Base-by-base conservation (phyloP, 225 moss, liverwort and hornwort species). In the Bryoerythrophyllum caledonicum region DNA sequence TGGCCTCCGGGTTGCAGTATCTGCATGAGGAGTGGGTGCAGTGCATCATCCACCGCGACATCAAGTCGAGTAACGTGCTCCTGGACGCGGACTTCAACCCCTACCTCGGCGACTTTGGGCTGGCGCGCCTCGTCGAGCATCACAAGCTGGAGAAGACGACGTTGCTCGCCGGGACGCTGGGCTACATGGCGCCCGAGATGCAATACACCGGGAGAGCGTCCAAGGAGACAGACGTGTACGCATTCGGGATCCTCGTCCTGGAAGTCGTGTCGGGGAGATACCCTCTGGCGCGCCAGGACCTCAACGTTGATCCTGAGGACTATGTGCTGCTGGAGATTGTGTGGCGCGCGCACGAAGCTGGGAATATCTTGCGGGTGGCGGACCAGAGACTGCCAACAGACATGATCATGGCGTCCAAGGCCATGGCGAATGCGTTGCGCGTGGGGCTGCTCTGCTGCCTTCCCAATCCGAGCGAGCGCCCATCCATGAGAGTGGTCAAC, bases 141-240 rank as follows among this genome's bases (percentile, higher is more conserved):
- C 71, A 78, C 8, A 80, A 78, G 37, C 20, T 68, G 68, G 68
- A 85, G 57, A 81, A 76, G 40, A 82, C 84, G 7, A 87, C 84
- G 1, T 49, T 78, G 26, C 40, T 84, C 13, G 86, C 83, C 0
- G 84, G 80, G n/a, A 84, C 77, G 8, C n/a, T 81, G 51, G 85
- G 83, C 8, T 90, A 88, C 78, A 62, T 90, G 83, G 91, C 90
- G 0, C 94, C 91, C 6, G 91, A 94, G 64, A 82, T 85, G 69
- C 57, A 27, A 9, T 80, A 79, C 48, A 83, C 67, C 0, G 83
- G 83, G 13, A 49, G 61, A 71, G 79, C 83, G 15, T 71, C 83
- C 3, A 83, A 79, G 30, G 79, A 79, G 30, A 66, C 79, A 4
- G 83, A 79, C 40, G 67, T 79, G 0, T 83, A 55, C 10, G 76